Percentiles rank a stretch among this genome's conserved stretches.
phyloP scores from a whole-genome alignment of 257 asterid species.

The Knoxia roxburghii region DNA sequence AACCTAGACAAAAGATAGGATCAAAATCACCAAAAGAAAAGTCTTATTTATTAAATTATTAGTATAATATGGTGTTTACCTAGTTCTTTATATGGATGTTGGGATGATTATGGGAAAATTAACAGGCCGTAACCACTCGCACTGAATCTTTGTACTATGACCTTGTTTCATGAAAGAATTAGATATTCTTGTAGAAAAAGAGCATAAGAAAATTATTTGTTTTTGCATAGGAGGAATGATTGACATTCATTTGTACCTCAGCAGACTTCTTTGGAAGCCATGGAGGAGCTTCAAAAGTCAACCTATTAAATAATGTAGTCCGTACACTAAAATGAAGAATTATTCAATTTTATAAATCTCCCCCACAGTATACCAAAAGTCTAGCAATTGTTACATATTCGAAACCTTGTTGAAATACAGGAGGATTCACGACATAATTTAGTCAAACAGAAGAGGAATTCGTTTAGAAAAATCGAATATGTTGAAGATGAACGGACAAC shows the following conservation, averaged over 20 bases:
- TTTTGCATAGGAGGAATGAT: constrained; percentile 1
- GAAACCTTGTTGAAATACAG: constrained; percentile 35
- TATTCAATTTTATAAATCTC: background rate
- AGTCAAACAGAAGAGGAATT: no score
- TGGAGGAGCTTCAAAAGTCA: background rate
- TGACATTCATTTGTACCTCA: background rate
- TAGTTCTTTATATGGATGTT: no score
- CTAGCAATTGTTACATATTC: constrained; percentile 29
- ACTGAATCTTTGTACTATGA: background rate
- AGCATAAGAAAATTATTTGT: background rate
- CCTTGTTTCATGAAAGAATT: background rate
- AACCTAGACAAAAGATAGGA: constrained; percentile 11
- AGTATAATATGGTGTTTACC: no score
- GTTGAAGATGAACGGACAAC: no score
- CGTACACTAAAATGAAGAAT: background rate
- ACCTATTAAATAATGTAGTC: background rate
- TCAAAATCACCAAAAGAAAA: constrained; percentile 4
- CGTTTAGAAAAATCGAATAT: no score
- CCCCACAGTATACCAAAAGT: constrained; percentile 3
- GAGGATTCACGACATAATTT: no score
- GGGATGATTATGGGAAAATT: background rate
- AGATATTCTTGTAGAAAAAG: background rate
- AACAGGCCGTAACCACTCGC: background rate
- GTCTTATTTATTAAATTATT: no score
- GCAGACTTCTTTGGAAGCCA: background rate